phyloP scores from a whole-genome alignment of 2,329 filamentous ascomycete species.

The Neodidymelliopsis sp. region DNA sequence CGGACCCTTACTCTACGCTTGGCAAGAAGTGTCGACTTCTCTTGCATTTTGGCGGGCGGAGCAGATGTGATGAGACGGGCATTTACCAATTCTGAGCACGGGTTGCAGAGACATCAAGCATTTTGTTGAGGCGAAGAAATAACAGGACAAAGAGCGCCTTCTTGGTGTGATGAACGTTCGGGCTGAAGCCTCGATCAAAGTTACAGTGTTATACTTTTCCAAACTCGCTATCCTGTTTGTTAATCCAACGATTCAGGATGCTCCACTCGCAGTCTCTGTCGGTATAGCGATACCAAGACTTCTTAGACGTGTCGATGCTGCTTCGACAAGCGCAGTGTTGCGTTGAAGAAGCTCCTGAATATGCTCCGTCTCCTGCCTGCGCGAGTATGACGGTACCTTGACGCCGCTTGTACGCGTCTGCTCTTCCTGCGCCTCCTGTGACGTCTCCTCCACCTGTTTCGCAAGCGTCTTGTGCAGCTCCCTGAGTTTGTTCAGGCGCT shows the following conservation, averaged over 20 bases:
- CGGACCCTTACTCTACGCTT: slow-evolving; percentile 7
- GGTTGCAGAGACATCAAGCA: neutral
- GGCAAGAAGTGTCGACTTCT: slow-evolving; percentile 2
- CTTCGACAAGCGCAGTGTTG: slow-evolving; percentile 44
- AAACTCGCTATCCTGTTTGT: neutral
- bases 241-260: neutral
- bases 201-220: too few species aligned
- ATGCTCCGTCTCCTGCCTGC: slow-evolving; percentile 45
- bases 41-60: slow-evolving; percentile 6
- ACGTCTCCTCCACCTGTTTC: slow-evolving; percentile 34
- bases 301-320: slow-evolving; percentile 39
- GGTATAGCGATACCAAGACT: slow-evolving; percentile 40
- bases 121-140: neutral
- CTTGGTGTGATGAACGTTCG: too few species aligned
- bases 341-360: slow-evolving; percentile 44
- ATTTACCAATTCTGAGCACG: too few species aligned
- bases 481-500: slow-evolving; percentile 66
- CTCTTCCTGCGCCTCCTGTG: slow-evolving; percentile 25
- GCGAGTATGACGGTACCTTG: slow-evolving; percentile 44
- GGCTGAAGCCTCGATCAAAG: too few species aligned
- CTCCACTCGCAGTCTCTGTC: neutral
- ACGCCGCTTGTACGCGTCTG: slow-evolving; percentile 19
- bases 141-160: too few species aligned
- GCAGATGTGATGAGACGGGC: too few species aligned
- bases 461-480: slow-evolving; percentile 61